phyloP scores from a whole-genome alignment of 805 yeast species.

The Pichia pseudocactophila region DNA sequence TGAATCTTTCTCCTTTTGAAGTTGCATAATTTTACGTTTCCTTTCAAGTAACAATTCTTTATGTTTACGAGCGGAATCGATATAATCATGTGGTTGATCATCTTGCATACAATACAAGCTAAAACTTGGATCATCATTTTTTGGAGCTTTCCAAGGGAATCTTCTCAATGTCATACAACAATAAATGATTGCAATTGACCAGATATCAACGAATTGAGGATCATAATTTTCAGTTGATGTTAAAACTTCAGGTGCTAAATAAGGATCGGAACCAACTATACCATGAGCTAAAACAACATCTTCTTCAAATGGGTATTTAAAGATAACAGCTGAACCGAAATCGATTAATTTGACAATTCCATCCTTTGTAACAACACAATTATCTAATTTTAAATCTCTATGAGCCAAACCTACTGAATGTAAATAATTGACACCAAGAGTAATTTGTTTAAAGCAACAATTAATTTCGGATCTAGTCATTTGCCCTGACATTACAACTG shows the following conservation, averaged over 20 bases:
- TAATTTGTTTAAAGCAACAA: conserved; percentile 69
- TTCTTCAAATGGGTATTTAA: conserved; percentile 64
- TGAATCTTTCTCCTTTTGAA: conserved; percentile 19
- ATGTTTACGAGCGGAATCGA: conserved; percentile 63
- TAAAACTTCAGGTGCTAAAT: conserved; percentile 76
- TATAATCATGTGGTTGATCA: conserved; percentile 71
- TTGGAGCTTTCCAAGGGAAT: conserved; percentile 85
- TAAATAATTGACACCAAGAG: conserved; percentile 62
- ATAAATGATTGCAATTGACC: conserved; percentile 79
- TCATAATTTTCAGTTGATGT: conserved; percentile 47
- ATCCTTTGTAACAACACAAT: conserved; percentile 65
- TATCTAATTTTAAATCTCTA: conserved; percentile 73
- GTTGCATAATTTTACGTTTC: conserved; percentile 36
- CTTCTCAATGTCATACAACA: conserved; percentile 82
- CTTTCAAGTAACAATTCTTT: conserved; percentile 52
- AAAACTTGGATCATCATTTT: conserved; percentile 59
- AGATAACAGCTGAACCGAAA: conserved; percentile 78
- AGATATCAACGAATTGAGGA: conserved; percentile 71
- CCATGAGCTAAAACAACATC: conserved; percentile 58
- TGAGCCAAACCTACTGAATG: conserved; percentile 78
- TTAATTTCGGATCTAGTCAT: conserved; percentile 77
- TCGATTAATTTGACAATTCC: conserved; percentile 75
- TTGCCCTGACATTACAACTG: conserved; percentile 78
- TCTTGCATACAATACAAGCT: conserved; percentile 56
- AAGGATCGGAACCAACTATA: conserved; percentile 80